Evolutionary conservation across 495 filamentous ascomycete species (phyloP).

Genomic region (Umbilicaria muhlenbergii): DNA sequence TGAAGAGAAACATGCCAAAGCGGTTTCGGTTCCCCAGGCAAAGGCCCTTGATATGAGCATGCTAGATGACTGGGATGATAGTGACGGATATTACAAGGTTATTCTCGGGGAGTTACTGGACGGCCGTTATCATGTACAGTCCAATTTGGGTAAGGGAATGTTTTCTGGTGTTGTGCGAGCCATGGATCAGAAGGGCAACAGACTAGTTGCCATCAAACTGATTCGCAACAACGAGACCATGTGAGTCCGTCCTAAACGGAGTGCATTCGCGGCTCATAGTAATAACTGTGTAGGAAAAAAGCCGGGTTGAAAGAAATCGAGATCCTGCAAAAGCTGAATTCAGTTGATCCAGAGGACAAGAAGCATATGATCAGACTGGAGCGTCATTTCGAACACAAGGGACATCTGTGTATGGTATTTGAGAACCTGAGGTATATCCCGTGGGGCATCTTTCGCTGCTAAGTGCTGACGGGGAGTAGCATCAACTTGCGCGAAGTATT

Average conservation of each 20-base stretch:
- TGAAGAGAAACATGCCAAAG: conserved; percentile 24
- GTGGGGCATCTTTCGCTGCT: background rate
- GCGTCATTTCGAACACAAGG: conserved; percentile 82
- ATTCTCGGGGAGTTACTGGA: conserved; percentile 80
- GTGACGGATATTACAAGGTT: conserved; percentile 89
- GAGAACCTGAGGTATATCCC: conserved; percentile 53
- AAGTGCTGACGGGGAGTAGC: conserved; percentile 22
- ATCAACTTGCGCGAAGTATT: conserved; percentile 90
- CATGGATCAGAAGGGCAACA: conserved; percentile 55
- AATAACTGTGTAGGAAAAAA: conserved; percentile 39
- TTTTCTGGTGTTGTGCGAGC: conserved; percentile 92
- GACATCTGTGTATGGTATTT: conserved; percentile 90
- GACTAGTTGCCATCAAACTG: conserved; percentile 78
- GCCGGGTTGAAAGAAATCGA: conserved; percentile 90
- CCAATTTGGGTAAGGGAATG: conserved; percentile 85
- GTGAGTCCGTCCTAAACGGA: conserved; percentile 19
- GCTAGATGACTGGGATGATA: conserved; percentile 86
- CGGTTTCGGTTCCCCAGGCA: conserved; percentile 34
- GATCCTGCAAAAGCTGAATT: conserved; percentile 69
- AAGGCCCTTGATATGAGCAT: conserved; percentile 64
- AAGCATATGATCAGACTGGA: conserved; percentile 84
- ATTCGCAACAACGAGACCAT: conserved; percentile 90
- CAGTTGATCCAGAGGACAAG: conserved; percentile 75
- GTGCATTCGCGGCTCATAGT: conserved; percentile 5
- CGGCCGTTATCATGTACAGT: conserved; percentile 70